Evolutionary conservation across 371 early-diverging fungal species (phyloP), one percentile per base, ranked within the genome.

Genomic region (Spraguea lophii): DNA sequence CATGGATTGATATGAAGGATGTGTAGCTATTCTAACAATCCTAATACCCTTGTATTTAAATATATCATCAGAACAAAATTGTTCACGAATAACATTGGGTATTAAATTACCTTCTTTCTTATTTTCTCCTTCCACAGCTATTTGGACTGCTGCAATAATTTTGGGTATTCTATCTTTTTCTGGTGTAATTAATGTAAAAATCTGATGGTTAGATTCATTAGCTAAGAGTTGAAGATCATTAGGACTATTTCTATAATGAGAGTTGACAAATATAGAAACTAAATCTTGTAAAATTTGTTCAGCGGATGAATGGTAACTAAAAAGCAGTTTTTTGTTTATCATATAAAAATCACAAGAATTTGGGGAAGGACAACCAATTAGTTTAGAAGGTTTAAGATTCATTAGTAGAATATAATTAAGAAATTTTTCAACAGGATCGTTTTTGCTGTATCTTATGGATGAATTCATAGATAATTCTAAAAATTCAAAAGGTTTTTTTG

Each of bases 201-300:
- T 70, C 56, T 86, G 84, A 70, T 93, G 92, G 1, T 87, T 87
- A n/a, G 89, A 89, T 0, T 88, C 88, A 61, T 97, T 94, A 71
- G 84, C 84, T 75, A 93, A 75, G 48, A 89, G 75, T 71, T 92
- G 89, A 63, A 98, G 68, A 69, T 98, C 98, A 71, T 98, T 88
- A 45, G 95, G 95, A 30, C 83, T 81, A 73, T 94, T 98, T 75
- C 89, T 98, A 77, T 98, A 98, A 66, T 98, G 98, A 56, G 87
- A 83, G 20, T 90, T 81, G 22, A 88, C 88, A 61, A 92, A 92
- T 36, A 94, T 69, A 12, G 82, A 77, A 82, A 91, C 83, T 80
- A 94, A 84, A 51, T 83, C 79, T 62, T 87, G 87, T 74, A 98
- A 72, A 66, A 94, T 87, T 1, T 80, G 79, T 67, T 94, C 95